These are phyloP conservation scores for Sphaerobolus stellatus DNA, from an alignment of 1,284 basidiomycete genomes.

Conservation along the genomic window DNA sequence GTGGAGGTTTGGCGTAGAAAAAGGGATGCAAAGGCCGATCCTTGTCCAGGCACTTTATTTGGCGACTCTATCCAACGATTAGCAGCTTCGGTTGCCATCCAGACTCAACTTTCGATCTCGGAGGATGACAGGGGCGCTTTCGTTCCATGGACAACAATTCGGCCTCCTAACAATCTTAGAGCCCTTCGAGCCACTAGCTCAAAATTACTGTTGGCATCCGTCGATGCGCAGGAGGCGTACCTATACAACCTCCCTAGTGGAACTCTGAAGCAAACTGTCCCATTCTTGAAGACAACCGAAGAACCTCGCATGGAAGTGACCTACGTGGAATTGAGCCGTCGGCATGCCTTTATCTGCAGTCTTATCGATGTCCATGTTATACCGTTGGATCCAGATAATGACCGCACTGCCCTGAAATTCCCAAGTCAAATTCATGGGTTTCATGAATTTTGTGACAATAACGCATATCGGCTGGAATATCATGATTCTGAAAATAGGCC, in stretches of 20 bases:
- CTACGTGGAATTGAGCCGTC: slow-evolving; percentile 65
- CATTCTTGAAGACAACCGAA: slow-evolving; percentile 9
- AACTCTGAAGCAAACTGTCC: slow-evolving; percentile 45
- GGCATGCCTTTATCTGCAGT: slow-evolving; percentile 63
- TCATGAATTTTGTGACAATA: slow-evolving; percentile 1
- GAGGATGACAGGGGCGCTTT: slow-evolving; percentile 41
- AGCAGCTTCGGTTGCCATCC: neutral
- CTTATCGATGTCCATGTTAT: slow-evolving; percentile 50
- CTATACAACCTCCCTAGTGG: slow-evolving; percentile 60
- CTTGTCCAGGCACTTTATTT: neutral
- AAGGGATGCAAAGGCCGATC: slow-evolving; percentile 22
- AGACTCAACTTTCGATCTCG: neutral
- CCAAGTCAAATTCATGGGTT: slow-evolving; percentile 4
- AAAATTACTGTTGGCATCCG: slow-evolving; percentile 50
- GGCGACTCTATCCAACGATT: neutral
- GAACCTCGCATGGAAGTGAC: slow-evolving; percentile 34
- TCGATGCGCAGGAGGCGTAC: slow-evolving; percentile 40
- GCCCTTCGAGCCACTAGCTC: slow-evolving; percentile 72
- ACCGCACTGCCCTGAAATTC: slow-evolving; percentile 3
- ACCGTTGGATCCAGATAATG: slow-evolving; percentile 33
- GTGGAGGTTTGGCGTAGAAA: slow-evolving; percentile 68
- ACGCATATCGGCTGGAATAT: slow-evolving; percentile 3
- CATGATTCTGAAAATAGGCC: neutral
- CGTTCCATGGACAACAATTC: slow-evolving; percentile 55
- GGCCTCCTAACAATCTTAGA: slow-evolving; percentile 43